Base-by-base conservation (phyloP, 2,329 filamentous ascomycete genomes). In the Pseudocercospora ulei region DNA sequence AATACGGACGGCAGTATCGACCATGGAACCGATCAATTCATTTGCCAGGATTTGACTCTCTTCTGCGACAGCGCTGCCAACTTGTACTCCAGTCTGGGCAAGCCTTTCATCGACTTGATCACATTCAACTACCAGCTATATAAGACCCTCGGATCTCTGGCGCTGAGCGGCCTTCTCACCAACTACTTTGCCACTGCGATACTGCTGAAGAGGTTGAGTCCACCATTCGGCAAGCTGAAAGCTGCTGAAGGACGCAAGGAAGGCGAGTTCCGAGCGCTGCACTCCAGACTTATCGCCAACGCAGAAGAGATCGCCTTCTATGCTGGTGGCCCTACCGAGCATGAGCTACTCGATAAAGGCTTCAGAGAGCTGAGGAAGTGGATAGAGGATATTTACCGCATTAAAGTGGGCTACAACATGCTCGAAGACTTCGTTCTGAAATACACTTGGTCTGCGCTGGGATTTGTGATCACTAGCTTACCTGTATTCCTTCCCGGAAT, bases 71-170 rank as follows among this genome's bases (percentile, higher is more conserved):
- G 87, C 3, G 88, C 90, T 1, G 87, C 90, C 9, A 84, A 85
- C 13, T 67, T 98, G 3, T 98, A 96, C 65, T 96, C 90, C 1
- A 95, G 87, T 0, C 70, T 98, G 2, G 90, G 90, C n/a, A 98
- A 98, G 61, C 90, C 90, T 0, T 78, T 95, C 49, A 84, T 98
- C n/a, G 90, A 98, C 59, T 71, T 98, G 2, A 83, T 87, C 51
- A 90, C 96, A 30, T 98, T 98, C 70, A 98, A 93, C 63, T 98
- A 93, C 61, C 90, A 98, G 61, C 75, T 98, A 0, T 94, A 93
- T 62, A 80, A 80, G 22, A 93, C 87, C 0, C 71, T 98, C 0
- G 90, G 90, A 0, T 87, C 88, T 1, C 64, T 96, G 11, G 90
- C 90, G 0, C 66, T 96, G 41, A 82, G 79, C 3, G 88, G 85